These are phyloP conservation scores for Fremontodendron californicum DNA, from an alignment of 345 rosid species.

Conservation along the genomic window DNA sequence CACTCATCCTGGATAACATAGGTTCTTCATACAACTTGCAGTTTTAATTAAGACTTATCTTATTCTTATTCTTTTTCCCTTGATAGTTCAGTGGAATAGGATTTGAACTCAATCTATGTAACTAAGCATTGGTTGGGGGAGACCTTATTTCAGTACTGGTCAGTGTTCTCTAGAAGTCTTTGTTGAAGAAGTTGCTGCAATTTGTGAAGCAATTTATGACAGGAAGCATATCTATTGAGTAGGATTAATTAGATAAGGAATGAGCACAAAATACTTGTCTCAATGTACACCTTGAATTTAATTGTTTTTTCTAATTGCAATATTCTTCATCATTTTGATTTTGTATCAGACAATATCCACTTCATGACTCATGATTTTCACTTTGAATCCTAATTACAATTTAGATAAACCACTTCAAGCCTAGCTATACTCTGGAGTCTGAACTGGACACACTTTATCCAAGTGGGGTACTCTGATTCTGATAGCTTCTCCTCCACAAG, in stretches of 20 bases:
- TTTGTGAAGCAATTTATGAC: not conserved
- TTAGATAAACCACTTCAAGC: slow-evolving; percentile 12
- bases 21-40: not conserved
- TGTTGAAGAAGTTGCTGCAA: not conserved
- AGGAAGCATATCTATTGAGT: not conserved
- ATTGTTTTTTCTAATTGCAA: slow-evolving; percentile 8
- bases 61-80: not conserved
- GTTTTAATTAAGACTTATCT: not conserved
- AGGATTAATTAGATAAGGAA: not conserved
- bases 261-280: not conserved
- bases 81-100: not conserved
- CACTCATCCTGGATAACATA: not conserved
- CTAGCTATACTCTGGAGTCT: slow-evolving; percentile 4
- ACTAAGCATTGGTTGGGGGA: not conserved
- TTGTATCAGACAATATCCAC: slow-evolving; percentile 16
- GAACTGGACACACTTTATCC: slow-evolving; percentile 2
- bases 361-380: slow-evolving; percentile 19
- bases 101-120: not conserved
- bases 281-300: not conserved
- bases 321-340: slow-evolving; percentile 19
- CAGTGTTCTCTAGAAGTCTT: not conserved
- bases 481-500: slow-evolving; percentile 13
- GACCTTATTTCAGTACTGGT: not conserved
- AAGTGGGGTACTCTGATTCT: slow-evolving; percentile 11
- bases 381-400: slow-evolving; percentile 13